Percentiles rank a stretch among this genome's conserved stretches.
Evolutionary conservation across 2,329 filamentous ascomycete genomes (phyloP).

Genomic region (Cytospora paraplurivora): DNA sequence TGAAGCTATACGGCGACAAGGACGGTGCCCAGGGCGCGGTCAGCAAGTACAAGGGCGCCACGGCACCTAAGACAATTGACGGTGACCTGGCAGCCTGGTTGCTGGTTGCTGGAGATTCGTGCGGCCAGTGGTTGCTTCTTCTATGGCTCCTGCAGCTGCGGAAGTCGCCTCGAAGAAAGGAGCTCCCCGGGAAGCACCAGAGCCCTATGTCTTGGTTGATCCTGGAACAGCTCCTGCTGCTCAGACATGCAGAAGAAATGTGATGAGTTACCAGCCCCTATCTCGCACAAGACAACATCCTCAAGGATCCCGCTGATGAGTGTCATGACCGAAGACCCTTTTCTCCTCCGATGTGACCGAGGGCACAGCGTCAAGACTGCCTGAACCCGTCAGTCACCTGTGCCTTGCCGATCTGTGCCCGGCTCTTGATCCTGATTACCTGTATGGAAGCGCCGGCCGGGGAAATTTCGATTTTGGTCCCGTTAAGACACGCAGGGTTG

Average conservation of each 20-base stretch:
- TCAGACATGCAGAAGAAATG: not conserved
- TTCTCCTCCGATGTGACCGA: conserved; percentile 3
- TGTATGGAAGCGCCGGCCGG: conserved; percentile 11
- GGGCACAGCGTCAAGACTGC: conserved; percentile 14
- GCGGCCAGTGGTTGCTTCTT: not conserved
- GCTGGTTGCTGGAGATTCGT: not conserved
- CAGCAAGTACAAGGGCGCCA: not conserved
- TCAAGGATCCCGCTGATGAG: conserved; percentile 5
- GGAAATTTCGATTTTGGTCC: conserved; percentile 4
- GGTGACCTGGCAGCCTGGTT: not conserved
- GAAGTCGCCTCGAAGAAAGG: not conserved
- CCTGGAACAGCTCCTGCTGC: not conserved
- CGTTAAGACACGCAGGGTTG: conserved; percentile 3
- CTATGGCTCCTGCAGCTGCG: not conserved
- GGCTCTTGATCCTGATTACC: conserved; percentile 7
- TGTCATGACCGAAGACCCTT: conserved; percentile 11
- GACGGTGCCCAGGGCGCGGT: not conserved
- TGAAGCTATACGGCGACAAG: not conserved
- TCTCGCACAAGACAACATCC: not conserved
- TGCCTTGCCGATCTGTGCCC: conserved; percentile 20
- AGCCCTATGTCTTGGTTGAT: not conserved
- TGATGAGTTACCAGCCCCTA: not conserved
- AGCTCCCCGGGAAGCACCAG: not conserved
- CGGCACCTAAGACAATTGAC: not conserved
- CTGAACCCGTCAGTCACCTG: conserved; percentile 17